These are phyloP conservation scores for Fusarium xylarioides DNA, from an alignment of 2,329 filamentous ascomycete genomes.

Conservation along the genomic window DNA sequence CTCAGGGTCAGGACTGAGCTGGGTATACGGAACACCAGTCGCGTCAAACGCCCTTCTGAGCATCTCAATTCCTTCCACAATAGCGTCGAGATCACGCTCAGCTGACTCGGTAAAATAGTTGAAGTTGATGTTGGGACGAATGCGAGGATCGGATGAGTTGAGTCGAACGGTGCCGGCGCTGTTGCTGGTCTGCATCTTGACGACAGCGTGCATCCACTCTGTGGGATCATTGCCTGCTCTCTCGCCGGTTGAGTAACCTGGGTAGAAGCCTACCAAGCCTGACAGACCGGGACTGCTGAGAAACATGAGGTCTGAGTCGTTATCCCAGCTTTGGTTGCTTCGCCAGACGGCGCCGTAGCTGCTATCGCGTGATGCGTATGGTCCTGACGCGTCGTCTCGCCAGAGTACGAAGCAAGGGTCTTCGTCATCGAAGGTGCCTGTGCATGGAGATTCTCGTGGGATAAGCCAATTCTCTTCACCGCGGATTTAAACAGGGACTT, in stretches of 20 bases:
- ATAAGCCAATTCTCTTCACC: not conserved
- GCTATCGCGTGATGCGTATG: not conserved
- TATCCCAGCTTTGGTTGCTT: conserved; percentile 1
- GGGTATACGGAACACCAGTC: not conserved
- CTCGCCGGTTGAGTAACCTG: not conserved
- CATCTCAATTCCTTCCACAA: conserved; percentile 2
- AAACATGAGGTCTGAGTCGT: not conserved
- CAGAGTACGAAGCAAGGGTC: not conserved
- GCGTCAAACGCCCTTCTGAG: not conserved
- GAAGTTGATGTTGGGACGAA: not conserved
- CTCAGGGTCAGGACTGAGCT: not conserved
- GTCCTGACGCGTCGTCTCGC: not conserved
- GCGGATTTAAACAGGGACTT: not conserved
- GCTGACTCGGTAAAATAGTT: not conserved
- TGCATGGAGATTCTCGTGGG: not conserved
- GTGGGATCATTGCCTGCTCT: not conserved
- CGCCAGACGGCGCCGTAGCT: not conserved
- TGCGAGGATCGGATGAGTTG: not conserved
- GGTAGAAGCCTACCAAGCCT: not conserved
- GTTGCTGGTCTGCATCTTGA: conserved; percentile 10
- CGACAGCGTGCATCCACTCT: not conserved
- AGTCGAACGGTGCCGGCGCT: conserved; percentile 1
- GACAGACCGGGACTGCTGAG: not conserved
- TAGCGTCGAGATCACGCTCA: not conserved
- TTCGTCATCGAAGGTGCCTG: not conserved